These are phyloP conservation scores for Yarrowia sp. DNA, from an alignment of 805 yeast species.

Conservation along the genomic window DNA sequence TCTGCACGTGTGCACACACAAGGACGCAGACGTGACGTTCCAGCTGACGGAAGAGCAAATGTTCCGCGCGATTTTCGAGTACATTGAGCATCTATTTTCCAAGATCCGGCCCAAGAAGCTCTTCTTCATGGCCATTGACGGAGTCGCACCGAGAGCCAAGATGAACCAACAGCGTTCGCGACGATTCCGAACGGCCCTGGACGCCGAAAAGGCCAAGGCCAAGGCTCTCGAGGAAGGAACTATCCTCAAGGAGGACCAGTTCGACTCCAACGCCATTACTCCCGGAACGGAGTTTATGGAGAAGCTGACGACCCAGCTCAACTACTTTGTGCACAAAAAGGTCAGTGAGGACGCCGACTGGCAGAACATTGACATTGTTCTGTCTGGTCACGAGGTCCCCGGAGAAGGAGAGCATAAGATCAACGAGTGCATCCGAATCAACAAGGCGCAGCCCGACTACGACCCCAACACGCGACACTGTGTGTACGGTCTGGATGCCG, in stretches of 20 bases:
- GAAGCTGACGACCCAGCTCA: constrained; percentile 77
- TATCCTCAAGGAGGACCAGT: constrained; percentile 84
- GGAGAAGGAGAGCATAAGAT: constrained; percentile 99
- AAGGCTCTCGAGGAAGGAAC: constrained; percentile 78
- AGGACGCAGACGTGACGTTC: constrained; percentile 67
- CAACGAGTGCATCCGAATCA: constrained; percentile 85
- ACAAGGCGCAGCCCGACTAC: constrained; percentile 75
- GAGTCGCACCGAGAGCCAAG: constrained; percentile 98
- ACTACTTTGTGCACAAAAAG: constrained; percentile 87
- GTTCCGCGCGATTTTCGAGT: constrained; percentile 89
- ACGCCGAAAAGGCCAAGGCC: constrained; percentile 79
- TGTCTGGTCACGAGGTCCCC: constrained; percentile 95
- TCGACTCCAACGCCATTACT: constrained; percentile 91
- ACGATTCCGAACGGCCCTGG: constrained; percentile 91
- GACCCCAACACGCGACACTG: constrained; percentile 88
- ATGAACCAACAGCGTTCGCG: constrained; percentile 98
- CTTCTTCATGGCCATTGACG: constrained; percentile 97
- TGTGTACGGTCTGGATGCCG: constrained; percentile 95
- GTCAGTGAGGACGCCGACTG: constrained; percentile 85
- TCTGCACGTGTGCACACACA: constrained; percentile 82
- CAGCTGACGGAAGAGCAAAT: constrained; percentile 87
- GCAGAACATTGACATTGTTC: constrained; percentile 76
- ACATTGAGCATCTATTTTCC: constrained; percentile 90
- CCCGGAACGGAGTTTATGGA: constrained; percentile 99
- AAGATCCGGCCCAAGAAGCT: constrained; percentile 85